A percentile compares a stretch with the other conserved stretches of the same genome.
Evolutionary conservation across 805 yeast species (phyloP).

Genomic region (Kodamaea nitidulidarum): DNA sequence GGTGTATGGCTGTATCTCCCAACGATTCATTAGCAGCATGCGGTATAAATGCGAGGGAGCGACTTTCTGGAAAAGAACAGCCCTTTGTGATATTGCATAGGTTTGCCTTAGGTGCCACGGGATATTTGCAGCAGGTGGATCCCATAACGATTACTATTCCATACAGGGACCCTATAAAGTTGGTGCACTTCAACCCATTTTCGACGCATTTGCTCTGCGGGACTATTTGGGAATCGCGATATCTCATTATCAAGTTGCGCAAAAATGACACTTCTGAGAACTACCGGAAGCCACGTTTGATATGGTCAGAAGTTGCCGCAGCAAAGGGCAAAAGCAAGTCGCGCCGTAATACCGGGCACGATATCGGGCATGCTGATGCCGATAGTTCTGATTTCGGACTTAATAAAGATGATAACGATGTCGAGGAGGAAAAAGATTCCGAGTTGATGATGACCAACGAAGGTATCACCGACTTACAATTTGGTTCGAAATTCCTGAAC

Average conservation of each 20-base stretch:
- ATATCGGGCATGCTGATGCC: neutral
- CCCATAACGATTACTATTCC: slow-evolving; percentile 78
- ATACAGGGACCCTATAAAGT: slow-evolving; percentile 77
- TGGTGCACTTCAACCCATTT: slow-evolving; percentile 67
- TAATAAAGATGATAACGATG: slow-evolving; percentile 4
- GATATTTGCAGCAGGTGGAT: slow-evolving; percentile 32
- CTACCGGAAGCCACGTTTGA: slow-evolving; percentile 35
- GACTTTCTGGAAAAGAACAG: slow-evolving; percentile 64
- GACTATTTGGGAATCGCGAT: slow-evolving; percentile 73
- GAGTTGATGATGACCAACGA: slow-evolving; percentile 63
- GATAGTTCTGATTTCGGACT: neutral
- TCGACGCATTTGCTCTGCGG: slow-evolving; percentile 72
- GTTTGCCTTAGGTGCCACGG: slow-evolving; percentile 11
- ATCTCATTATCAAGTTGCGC: slow-evolving; percentile 65
- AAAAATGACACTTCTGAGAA: slow-evolving; percentile 47
- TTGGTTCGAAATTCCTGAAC: slow-evolving; percentile 39
- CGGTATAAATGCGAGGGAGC: slow-evolving; percentile 79
- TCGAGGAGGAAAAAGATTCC: slow-evolving; percentile 13
- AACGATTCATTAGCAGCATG: slow-evolving; percentile 65
- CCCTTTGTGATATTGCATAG: slow-evolving; percentile 67
- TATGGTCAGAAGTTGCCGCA: slow-evolving; percentile 30
- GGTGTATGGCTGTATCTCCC: slow-evolving; percentile 71
- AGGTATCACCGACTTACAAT: slow-evolving; percentile 79
- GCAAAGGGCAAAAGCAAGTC: slow-evolving; percentile 3
- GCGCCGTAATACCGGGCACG: slow-evolving; percentile 1